Conservation (phyloP, 768 basidiomycete genomes). For the Pulveroboletus sp. region DNA sequence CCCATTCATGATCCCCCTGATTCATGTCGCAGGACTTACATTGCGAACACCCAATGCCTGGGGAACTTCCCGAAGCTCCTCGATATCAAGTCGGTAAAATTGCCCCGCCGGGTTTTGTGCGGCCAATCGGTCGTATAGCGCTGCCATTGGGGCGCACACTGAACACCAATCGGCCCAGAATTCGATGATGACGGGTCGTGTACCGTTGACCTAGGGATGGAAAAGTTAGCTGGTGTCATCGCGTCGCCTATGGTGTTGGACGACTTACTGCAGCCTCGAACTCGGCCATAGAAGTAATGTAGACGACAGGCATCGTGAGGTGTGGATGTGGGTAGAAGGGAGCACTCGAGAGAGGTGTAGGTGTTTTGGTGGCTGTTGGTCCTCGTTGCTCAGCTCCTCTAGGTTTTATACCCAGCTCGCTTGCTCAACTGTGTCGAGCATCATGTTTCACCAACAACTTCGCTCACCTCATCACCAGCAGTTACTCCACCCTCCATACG, state of each 20-base stretch:
- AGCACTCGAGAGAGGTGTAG: conserved; percentile 7
- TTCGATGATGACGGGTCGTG: conserved; percentile 27
- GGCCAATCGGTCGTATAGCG: conserved; percentile 24
- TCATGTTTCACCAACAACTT: conserved; percentile 15
- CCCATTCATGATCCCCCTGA: conserved; percentile 13
- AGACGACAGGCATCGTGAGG: conserved; percentile 21
- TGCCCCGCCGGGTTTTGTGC: conserved; percentile 24
- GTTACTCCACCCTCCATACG: conserved; percentile 20
- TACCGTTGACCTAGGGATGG: conserved; percentile 15
- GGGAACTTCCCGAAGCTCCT: conserved; percentile 26
- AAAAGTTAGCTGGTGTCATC: conserved; percentile 7
- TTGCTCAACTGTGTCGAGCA: conserved; percentile 10
- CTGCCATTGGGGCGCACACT: conserved; percentile 21
- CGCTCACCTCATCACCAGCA: conserved; percentile 8
- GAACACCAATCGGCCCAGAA: conserved; percentile 33
- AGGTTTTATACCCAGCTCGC: conserved; percentile 29
- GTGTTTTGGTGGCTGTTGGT: conserved; percentile 14
- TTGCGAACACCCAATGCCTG: conserved; percentile 23
- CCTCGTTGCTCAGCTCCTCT: conserved; percentile 6
- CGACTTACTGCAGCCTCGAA: conserved; percentile 22
- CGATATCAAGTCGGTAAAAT: conserved; percentile 32
- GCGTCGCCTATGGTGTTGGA: neutral
- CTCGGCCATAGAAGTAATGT: conserved; percentile 26
- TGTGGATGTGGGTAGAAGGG: conserved; percentile 8
- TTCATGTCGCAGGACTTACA: conserved; percentile 12